A percentile compares a stretch with the other conserved stretches of the same genome.
Conservation (phyloP, 305 asterid species). For the Andrographis paniculata region DNA sequence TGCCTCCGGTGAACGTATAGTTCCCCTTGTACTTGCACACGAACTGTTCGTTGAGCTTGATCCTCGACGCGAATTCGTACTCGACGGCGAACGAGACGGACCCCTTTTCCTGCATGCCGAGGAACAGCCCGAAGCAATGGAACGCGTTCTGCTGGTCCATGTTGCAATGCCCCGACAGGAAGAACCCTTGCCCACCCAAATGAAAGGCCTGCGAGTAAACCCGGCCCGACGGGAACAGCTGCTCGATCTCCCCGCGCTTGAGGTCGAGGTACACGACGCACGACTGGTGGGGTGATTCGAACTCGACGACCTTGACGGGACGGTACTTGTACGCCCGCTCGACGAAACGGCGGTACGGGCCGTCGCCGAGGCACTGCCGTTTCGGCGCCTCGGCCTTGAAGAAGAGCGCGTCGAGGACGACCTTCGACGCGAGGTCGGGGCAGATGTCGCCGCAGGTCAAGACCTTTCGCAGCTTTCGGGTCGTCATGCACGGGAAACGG, state of each 20-base stretch:
- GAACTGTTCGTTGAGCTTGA: constrained; percentile 47
- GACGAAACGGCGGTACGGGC: constrained; percentile 32
- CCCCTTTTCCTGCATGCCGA: constrained; percentile 81
- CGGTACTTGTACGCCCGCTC: constrained; percentile 74
- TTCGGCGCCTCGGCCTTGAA: constrained; percentile 70
- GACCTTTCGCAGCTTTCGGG: constrained; percentile 70
- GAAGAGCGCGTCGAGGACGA: constrained; percentile 70
- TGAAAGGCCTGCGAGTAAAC: constrained; percentile 75
- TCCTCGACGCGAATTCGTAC: constrained; percentile 64
- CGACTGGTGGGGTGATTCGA: constrained; percentile 50
- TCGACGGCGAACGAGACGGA: constrained; percentile 52
- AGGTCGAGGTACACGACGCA: constrained; percentile 76
- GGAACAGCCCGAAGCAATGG: constrained; percentile 68
- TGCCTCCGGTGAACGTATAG: constrained; percentile 64
- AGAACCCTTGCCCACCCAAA: constrained; percentile 76
- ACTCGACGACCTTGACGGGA: constrained; percentile 69
- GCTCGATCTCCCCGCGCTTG: constrained; percentile 53
- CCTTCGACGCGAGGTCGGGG: constrained; percentile 44
- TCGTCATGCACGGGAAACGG: constrained; percentile 80
- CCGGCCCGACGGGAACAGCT: constrained; percentile 59
- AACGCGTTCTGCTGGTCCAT: constrained; percentile 52
- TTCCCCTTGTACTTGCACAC: constrained; percentile 55
- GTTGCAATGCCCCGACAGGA: constrained; percentile 73
- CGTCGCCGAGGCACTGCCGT: constrained; percentile 49
- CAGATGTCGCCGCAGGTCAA: constrained; percentile 57